phyloP scores from a whole-genome alignment of 192 early-diverging fungal species.

The Backusella australiensis region DNA sequence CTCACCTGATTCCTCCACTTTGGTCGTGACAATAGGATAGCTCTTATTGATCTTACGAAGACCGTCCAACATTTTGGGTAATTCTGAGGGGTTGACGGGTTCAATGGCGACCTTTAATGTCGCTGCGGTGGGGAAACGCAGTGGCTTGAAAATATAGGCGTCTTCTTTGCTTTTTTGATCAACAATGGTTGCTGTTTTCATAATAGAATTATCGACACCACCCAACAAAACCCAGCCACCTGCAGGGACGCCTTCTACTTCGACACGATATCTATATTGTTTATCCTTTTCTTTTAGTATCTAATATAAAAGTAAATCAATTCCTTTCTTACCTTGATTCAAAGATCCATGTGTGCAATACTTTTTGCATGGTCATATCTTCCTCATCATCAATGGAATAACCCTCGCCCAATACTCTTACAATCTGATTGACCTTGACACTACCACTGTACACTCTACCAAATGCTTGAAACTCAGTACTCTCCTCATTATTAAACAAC shows the following conservation, averaged over 20 bases:
- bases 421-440: constrained; percentile 68
- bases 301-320: neutral
- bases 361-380: constrained; percentile 86
- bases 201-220: constrained; percentile 91
- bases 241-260: constrained; percentile 74
- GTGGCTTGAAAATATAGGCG: constrained; percentile 78
- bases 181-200: constrained; percentile 94
- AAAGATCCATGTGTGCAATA: constrained; percentile 71
- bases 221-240: constrained; percentile 89
- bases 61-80: constrained; percentile 97
- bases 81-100: constrained; percentile 95
- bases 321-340: constrained; percentile 65
- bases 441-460: constrained; percentile 96
- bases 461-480: constrained; percentile 84
- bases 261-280: constrained; percentile 68
- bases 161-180: constrained; percentile 64
- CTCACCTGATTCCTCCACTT: constrained; percentile 95
- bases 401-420: constrained; percentile 90
- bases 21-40: constrained; percentile 86
- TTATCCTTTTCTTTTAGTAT: no score
- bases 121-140: constrained; percentile 78
- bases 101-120: constrained; percentile 96
- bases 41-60: constrained; percentile 94
- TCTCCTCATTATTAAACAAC: constrained; percentile 85
- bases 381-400: constrained; percentile 94